phyloP scores from a whole-genome alignment of 2,329 filamentous ascomycete genomes.

The Ilyonectria robusta region DNA sequence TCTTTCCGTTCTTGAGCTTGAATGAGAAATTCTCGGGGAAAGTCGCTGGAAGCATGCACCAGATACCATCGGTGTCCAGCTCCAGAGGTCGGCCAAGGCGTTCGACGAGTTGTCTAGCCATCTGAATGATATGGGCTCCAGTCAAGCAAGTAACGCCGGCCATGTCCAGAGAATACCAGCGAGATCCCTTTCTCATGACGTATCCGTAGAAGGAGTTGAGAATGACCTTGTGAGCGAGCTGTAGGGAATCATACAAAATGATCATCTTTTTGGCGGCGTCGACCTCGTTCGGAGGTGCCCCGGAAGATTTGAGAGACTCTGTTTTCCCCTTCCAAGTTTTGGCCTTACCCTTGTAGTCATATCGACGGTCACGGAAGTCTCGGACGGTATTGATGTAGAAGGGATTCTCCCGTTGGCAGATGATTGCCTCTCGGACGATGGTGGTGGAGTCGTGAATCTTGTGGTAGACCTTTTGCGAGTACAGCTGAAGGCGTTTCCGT shows the following conservation, averaged over 20 bases:
- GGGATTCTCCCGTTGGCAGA: conserved; percentile 97
- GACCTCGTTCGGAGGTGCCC: conserved; percentile 81
- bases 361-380: conserved; percentile 95
- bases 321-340: conserved; percentile 99
- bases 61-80: conserved; percentile 98
- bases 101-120: conserved; percentile 94
- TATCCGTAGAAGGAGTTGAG: conserved; percentile 99
- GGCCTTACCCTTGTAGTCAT: conserved; percentile 98
- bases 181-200: conserved; percentile 98
- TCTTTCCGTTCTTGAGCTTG: conserved; percentile 96
- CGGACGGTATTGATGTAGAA: conserved; percentile 98
- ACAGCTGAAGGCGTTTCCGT: conserved; percentile 90
- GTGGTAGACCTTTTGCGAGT: conserved; percentile 99
- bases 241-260: conserved; percentile 92
- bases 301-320: conserved; percentile 85
- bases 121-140: conserved; percentile 95
- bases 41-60: conserved; percentile 97
- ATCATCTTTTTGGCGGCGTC: conserved; percentile 99
- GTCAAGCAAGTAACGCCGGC: conserved; percentile 98
- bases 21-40: conserved; percentile 98
- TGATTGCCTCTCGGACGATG: conserved; percentile 94
- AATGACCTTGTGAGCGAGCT: conserved; percentile 98
- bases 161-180: conserved; percentile 99
- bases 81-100: conserved; percentile 93
- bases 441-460: conserved; percentile 97